phyloP scores from a whole-genome alignment of 169 alveolate species.

The Plasmodium adleri region DNA sequence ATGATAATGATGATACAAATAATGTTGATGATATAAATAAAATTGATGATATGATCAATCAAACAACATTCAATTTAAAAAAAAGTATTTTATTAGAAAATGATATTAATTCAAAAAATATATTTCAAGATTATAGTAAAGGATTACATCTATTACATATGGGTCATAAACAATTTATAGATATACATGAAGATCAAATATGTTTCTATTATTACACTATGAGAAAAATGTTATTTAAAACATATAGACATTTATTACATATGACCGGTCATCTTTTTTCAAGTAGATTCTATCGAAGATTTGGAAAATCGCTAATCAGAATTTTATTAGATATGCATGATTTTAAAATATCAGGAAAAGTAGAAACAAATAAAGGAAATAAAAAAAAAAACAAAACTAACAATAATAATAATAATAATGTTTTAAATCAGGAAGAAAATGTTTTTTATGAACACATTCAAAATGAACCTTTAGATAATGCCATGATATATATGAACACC shows the following conservation, averaged over 20 bases:
- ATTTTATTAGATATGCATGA: constrained; percentile 54
- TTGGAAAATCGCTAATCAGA: constrained; percentile 63
- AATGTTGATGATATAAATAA: neutral
- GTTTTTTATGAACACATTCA: constrained; percentile 58
- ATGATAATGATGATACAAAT: neutral
- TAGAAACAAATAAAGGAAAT: constrained; percentile 24
- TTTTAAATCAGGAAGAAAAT: constrained; percentile 25
- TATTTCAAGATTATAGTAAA: constrained; percentile 43
- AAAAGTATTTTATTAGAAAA: constrained; percentile 43
- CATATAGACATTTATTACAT: constrained; percentile 42
- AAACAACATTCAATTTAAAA: neutral
- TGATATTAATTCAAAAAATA: constrained; percentile 29
- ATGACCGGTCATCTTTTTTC: constrained; percentile 51
- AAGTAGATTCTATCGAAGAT: constrained; percentile 46
- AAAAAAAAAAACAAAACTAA: constrained; percentile 25
- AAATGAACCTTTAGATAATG: constrained; percentile 56
- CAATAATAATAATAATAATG: constrained; percentile 1
- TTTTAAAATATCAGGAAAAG: constrained; percentile 12
- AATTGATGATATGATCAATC: neutral
- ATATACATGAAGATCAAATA: constrained; percentile 67
- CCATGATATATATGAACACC: constrained; percentile 67
- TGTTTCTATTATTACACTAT: constrained; percentile 54
- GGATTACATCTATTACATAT: constrained; percentile 35
- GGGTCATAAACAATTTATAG: constrained; percentile 70
- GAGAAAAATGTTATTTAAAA: constrained; percentile 50